Percentiles rank a stretch among this genome's conserved stretches.
These are phyloP conservation scores for Monsonia emarginata DNA, from an alignment of 441 rosid species.

Conservation along the genomic window DNA sequence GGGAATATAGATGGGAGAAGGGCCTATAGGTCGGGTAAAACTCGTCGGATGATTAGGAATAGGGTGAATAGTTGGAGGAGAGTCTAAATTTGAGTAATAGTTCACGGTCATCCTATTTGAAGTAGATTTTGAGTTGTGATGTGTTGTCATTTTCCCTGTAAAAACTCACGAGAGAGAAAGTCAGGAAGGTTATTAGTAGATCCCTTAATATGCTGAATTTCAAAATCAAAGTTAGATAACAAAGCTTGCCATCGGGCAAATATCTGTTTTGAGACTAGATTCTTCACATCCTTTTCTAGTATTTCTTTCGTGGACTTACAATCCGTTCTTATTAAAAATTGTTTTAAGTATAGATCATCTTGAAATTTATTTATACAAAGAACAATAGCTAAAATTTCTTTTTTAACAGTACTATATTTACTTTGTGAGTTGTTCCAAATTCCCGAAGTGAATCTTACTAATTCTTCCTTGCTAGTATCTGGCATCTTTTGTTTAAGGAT, in stretches of 20 bases:
- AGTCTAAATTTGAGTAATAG: neutral
- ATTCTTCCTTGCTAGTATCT: neutral
- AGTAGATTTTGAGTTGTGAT: too few relatives aligned
- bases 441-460: neutral
- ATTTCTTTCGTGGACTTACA: neutral
- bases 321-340: neutral
- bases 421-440: neutral
- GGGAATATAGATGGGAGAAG: too few relatives aligned
- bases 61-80: too few relatives aligned
- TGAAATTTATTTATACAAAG: neutral
- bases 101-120: neutral
- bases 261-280: neutral
- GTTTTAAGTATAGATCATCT: neutral
- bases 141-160: neutral
- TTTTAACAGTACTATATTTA: neutral
- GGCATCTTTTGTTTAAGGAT: neutral
- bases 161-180: neutral
- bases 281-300: neutral
- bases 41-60: too few relatives aligned
- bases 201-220: neutral
- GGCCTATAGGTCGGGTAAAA: too few relatives aligned
- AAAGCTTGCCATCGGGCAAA: constrained; percentile 10
- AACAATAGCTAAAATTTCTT: neutral
- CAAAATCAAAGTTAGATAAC: neutral
- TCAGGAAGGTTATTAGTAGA: neutral